Conservation (phyloP, 228 moss, liverwort and hornwort species). For the Sphagnum fallax region DNA sequence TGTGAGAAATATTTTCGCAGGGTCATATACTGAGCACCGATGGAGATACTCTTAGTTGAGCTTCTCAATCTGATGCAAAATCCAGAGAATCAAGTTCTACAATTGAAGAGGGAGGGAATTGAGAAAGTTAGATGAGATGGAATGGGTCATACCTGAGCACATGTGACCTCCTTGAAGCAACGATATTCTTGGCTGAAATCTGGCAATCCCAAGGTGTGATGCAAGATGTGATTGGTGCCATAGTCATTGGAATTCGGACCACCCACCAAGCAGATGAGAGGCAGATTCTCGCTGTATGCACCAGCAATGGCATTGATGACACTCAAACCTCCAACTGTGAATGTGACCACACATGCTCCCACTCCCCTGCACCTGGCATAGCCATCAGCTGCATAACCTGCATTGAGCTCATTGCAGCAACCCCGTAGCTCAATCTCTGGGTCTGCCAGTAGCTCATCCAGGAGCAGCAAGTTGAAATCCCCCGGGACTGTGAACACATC, state of each 20-base stretch:
- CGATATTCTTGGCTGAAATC: slow-evolving; percentile 82
- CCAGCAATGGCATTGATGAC: slow-evolving; percentile 98
- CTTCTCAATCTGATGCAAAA: too few species aligned
- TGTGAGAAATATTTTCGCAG: too few species aligned
- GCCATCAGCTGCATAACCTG: slow-evolving; percentile 98
- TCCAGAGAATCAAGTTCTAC: too few species aligned
- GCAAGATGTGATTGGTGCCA: slow-evolving; percentile 82
- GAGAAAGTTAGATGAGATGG: too few species aligned
- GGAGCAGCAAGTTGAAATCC: slow-evolving; percentile 80
- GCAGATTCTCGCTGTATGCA: slow-evolving; percentile 92
- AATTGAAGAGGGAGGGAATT: too few species aligned
- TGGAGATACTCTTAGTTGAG: too few species aligned
- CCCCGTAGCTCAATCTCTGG: slow-evolving; percentile 63
- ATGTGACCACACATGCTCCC: slow-evolving; percentile 87
- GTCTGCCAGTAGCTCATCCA: slow-evolving; percentile 81
- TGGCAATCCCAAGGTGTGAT: slow-evolving; percentile 76
- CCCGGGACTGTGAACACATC: slow-evolving; percentile 87
- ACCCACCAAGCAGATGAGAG: slow-evolving; percentile 87
- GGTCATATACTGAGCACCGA: too few species aligned
- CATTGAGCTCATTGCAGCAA: slow-evolving; percentile 96
- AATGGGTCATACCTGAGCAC: slow-evolving; percentile 50
- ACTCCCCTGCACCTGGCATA: slow-evolving; percentile 76
- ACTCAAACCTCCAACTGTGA: slow-evolving; percentile 92
- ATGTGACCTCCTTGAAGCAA: slow-evolving; percentile 86
- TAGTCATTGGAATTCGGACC: slow-evolving; percentile 93